phyloP scores from a whole-genome alignment of 2,329 filamentous ascomycete species.

The Penicillium corylophilum region DNA sequence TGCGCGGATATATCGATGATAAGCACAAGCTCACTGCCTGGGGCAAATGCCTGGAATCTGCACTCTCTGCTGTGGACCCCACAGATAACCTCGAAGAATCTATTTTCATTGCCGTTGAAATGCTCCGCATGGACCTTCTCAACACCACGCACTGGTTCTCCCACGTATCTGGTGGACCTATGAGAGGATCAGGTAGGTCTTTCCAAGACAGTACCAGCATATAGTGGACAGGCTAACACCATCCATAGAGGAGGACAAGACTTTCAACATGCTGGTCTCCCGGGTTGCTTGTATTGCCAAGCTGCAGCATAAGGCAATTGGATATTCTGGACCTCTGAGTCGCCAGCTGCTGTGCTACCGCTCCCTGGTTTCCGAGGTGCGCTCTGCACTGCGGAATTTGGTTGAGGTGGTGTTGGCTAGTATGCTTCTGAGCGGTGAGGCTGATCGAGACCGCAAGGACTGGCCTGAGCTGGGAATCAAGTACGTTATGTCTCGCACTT shows the following conservation, averaged over 20 bases:
- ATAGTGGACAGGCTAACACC: background rate
- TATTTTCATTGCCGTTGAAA: slow-evolving; percentile 78
- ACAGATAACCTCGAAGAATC: slow-evolving; percentile 68
- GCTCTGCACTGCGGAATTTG: slow-evolving; percentile 75
- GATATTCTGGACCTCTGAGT: slow-evolving; percentile 92
- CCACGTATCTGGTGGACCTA: slow-evolving; percentile 57
- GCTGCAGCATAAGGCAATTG: slow-evolving; percentile 77
- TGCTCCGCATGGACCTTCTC: slow-evolving; percentile 75
- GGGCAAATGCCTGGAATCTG: slow-evolving; percentile 75
- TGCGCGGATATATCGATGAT: slow-evolving; percentile 79
- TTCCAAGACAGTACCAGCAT: background rate
- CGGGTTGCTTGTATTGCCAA: slow-evolving; percentile 81
- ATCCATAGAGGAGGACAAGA: slow-evolving; percentile 68
- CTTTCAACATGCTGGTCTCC: slow-evolving; percentile 77
- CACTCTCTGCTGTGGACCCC: slow-evolving; percentile 63
- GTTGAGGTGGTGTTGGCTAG: slow-evolving; percentile 78
- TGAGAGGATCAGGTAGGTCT: slow-evolving; percentile 53
- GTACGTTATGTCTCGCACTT: slow-evolving; percentile 50
- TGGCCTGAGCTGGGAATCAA: slow-evolving; percentile 68
- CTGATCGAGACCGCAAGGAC: slow-evolving; percentile 67
- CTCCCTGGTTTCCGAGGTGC: slow-evolving; percentile 75
- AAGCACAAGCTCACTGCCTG: slow-evolving; percentile 78
- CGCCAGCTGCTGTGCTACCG: slow-evolving; percentile 85
- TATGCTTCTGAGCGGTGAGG: slow-evolving; percentile 78
- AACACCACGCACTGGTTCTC: slow-evolving; percentile 67